These are phyloP conservation scores for Debaryomyces tyrocola DNA, from an alignment of 805 yeast genomes.

Conservation along the genomic window DNA sequence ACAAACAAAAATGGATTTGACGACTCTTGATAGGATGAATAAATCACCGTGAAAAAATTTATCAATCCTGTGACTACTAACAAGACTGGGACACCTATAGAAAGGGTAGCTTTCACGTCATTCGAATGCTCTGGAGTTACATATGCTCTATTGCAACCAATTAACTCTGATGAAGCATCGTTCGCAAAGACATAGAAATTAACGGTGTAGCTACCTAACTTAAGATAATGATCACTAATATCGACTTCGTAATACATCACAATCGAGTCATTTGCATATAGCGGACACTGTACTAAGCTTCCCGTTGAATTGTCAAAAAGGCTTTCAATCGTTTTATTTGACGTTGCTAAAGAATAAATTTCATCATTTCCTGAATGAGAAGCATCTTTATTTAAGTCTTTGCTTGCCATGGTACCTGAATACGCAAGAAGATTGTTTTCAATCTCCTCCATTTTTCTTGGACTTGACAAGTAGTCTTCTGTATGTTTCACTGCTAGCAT, in stretches of 20 bases:
- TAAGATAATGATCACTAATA: constrained; percentile 35
- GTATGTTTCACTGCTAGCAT: constrained; percentile 38
- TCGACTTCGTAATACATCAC: constrained; percentile 40
- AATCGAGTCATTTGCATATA: constrained; percentile 37
- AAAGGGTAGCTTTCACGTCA: constrained; percentile 32
- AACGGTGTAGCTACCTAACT: constrained; percentile 47
- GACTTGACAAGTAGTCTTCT: constrained; percentile 21
- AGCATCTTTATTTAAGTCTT: neutral
- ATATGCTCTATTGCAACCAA: constrained; percentile 50
- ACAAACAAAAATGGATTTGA: constrained; percentile 49
- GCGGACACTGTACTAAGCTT: constrained; percentile 31
- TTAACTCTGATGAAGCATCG: constrained; percentile 27
- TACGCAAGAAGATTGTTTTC: neutral
- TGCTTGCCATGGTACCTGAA: neutral
- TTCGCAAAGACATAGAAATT: constrained; percentile 43
- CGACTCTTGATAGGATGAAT: constrained; percentile 60
- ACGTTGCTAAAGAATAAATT: neutral
- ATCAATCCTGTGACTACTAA: constrained; percentile 42
- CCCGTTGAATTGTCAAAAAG: constrained; percentile 28
- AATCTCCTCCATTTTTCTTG: constrained; percentile 17
- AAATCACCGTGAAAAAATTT: constrained; percentile 41
- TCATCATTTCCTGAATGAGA: neutral
- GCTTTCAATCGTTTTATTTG: constrained; percentile 17
- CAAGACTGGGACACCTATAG: constrained; percentile 37
- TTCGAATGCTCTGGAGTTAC: constrained; percentile 47